Base-by-base conservation (phyloP, 2,329 filamentous ascomycete species). In the Fusarium succisae region DNA sequence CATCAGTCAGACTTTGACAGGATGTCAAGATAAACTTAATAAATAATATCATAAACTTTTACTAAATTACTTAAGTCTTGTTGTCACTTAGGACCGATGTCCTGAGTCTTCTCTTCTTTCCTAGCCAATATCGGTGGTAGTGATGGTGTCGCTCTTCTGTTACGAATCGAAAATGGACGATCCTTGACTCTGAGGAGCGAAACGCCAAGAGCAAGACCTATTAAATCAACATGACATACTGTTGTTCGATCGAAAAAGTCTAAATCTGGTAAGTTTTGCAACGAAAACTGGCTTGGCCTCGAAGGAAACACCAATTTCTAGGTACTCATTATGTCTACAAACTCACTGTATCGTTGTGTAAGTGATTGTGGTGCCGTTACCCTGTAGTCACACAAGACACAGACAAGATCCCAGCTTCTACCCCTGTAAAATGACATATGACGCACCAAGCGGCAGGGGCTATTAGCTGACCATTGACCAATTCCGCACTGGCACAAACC, bases 381-480 rank as follows among this genome's bases (percentile, higher is more conserved):
- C 66, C 66, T 69, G 50, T 35, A 55, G 48, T 20, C 17, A 51
- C 30, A 35, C 30, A 35, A 51, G 35, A n/a, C 47, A 28, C 11
- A n/a, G 10, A 69, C 22, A 38, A 58, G 63, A 56, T 54, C 55
- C 55, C 28, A 22, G 48, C 44, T 47, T 24, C 3, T 22, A 60
- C 53, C 66, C 70, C 43, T 73, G 71, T 57, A 37, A 26, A 59
- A 67, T 71, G 62, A 71, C 66, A 68, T 57, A 61, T 55, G 47
- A 51, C 38, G 50, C 50, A 47, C 55, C 63, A 63, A 65, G 56
- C 61, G 22, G 48, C 60, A 32, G 50, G 62, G 62, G 53, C 28
- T 37, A 45, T 57, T 62, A 43, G 70, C 61, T 74, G 70, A 67
- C 70, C 32, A 74, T 71, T 70, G 48, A 50, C 38, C 28, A 45